A percentile compares a stretch with the other conserved stretches of the same genome.
These are phyloP conservation scores for Microsporum ferrugineum DNA, from an alignment of 2,329 filamentous ascomycete genomes.

Conservation along the genomic window DNA sequence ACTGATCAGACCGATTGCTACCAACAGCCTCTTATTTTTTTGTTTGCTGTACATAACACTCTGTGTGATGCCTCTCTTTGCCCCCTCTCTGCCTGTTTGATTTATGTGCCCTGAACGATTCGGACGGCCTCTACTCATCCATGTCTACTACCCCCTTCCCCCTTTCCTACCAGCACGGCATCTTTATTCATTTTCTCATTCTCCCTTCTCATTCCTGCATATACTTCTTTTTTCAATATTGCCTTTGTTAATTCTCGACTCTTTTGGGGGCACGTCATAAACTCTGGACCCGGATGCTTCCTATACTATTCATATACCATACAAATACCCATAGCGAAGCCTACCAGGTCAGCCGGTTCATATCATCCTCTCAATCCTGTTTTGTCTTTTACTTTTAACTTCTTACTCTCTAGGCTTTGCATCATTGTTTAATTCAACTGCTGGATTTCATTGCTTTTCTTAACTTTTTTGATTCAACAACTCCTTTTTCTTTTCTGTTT, in stretches of 20 bases:
- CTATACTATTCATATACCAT: not conserved
- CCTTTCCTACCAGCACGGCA: not conserved
- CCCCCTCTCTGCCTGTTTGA: not conserved
- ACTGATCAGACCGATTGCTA: not conserved
- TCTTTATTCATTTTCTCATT: not conserved
- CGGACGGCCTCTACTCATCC: not conserved
- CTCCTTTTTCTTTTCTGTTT: not conserved
- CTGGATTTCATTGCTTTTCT: not conserved
- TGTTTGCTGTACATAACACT: not conserved
- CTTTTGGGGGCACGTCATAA: not conserved
- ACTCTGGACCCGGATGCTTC: not conserved
- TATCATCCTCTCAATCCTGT: not conserved
- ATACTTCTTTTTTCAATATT: conserved; percentile 4
- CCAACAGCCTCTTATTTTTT: not conserved
- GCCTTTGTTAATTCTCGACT: conserved; percentile 1
- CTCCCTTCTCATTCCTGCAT: not conserved
- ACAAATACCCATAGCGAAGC: not conserved
- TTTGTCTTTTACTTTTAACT: not conserved
- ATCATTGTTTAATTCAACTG: not conserved
- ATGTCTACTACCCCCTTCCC: not conserved
- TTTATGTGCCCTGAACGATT: not conserved
- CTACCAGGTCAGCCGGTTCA: not conserved
- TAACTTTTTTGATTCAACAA: not conserved
- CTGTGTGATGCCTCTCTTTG: not conserved
- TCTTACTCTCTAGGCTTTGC: not conserved